Evolutionary conservation across 331 rosid species (phyloP), one percentile per base, ranked within the genome.

Genomic region (Ulmus americana): DNA sequence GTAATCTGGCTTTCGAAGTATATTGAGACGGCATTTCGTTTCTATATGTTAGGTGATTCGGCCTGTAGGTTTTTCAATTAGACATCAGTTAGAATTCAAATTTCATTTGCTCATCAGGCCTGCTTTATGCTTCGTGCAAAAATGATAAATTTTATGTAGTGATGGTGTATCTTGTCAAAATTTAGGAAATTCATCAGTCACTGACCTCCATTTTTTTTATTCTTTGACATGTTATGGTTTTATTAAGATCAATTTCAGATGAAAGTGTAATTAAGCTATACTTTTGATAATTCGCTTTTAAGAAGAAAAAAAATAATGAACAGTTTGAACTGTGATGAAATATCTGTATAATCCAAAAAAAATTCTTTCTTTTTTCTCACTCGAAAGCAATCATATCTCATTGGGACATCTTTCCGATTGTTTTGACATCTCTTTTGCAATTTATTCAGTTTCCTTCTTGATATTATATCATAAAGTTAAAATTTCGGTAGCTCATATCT

Each of bases 401-500:
- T 6, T 12, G 6, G 15, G 51, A 22, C 46, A 6, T 20, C 56
- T 63, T 11, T 18, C 52, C 7, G 38, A 39, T 8, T 14, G 38
- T 59, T 13, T 62, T 41, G 18, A 39, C 40, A 50, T 42, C 0
- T 48, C 28, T 28, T 48, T 1, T 62, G n/a, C 50, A 44, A 28
- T 28, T 20, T 28, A 28, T 44, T 70, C 5, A 53, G 59, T n/a
- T 16, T 28, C 49, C 53, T 8, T 59, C 40, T 51, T 58, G n/a
- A 69, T 45, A n/a, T 28, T 7, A 45, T 22, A 28, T 38, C 2
- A 22, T 47, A 54, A 45, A 42, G 18, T 59, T 14, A 51, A 28
- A 7, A 2, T 1, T 42, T 41, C n/a, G 43, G 42, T 48, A 67
- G 55, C 73, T 71, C 45, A 74, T 70, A 53, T 55, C 81, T 73